A percentile compares a stretch with the other conserved stretches of the same genome.
phyloP scores from a whole-genome alignment of 2,329 filamentous ascomycete species.

The Hypoxylon sp. region DNA sequence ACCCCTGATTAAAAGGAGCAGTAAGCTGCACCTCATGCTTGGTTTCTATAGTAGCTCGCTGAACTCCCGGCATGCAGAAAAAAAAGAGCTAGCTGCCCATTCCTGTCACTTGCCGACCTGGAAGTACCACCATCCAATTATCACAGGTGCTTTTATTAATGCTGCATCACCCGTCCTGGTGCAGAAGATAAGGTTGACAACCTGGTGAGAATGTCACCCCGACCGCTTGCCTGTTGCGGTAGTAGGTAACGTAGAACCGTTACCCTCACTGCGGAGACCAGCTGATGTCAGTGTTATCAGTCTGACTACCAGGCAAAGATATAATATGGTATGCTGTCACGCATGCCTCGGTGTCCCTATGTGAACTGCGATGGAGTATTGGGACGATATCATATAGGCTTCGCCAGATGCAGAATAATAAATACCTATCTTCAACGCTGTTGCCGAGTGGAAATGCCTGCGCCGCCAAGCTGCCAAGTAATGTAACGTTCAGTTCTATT shows the following conservation, averaged over 20 bases:
- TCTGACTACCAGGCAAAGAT: constrained; percentile 6
- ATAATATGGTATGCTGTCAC: not conserved
- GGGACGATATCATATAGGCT: not conserved
- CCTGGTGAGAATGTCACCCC: constrained; percentile 10
- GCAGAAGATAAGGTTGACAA: constrained; percentile 33
- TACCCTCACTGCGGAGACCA: constrained; percentile 25
- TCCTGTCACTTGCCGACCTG: constrained; percentile 22
- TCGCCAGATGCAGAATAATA: not conserved
- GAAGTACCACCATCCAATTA: constrained; percentile 27
- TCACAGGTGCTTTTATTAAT: constrained; percentile 25
- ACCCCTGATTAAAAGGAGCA: constrained; percentile 28
- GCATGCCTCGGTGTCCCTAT: not conserved
- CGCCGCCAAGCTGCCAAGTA: constrained; percentile 4
- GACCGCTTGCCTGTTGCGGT: constrained; percentile 34
- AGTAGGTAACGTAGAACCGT: constrained; percentile 25
- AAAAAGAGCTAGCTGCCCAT: constrained; percentile 21
- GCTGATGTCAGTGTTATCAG: constrained; percentile 23
- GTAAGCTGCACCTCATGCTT: constrained; percentile 20
- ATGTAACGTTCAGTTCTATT: constrained; percentile 9
- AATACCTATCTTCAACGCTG: not conserved
- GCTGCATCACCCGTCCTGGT: constrained; percentile 26
- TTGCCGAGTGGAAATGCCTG: not conserved
- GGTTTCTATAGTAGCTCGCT: constrained; percentile 6
- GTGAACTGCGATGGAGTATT: not conserved
- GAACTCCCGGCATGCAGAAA: constrained; percentile 8